Percentiles rank a stretch among this genome's conserved stretches.
Conservation (phyloP, 1,284 basidiomycete species). For the Ceratobasidium sp. region DNA sequence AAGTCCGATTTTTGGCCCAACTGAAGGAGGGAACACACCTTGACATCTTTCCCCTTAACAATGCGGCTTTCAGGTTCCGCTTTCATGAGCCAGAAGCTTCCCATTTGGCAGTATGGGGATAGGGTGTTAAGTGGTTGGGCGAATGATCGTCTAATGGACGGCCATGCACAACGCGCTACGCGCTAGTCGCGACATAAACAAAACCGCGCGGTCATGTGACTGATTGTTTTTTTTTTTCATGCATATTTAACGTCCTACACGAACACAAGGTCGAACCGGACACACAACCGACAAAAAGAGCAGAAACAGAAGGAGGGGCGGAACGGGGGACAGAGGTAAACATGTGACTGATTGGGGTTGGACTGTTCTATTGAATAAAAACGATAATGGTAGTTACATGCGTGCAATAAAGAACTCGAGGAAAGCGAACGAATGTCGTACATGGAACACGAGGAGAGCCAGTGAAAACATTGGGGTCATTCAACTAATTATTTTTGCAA, state of each 20-base stretch:
- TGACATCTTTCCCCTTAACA: conserved; percentile 90
- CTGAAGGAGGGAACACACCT: conserved; percentile 60
- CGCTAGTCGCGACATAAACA: background rate
- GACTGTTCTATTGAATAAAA: conserved; percentile 35
- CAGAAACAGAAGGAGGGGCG: no score
- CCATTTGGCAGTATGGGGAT: conserved; percentile 1
- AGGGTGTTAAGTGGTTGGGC: no score
- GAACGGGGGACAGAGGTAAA: no score
- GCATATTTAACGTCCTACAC: no score
- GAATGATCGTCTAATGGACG: no score
- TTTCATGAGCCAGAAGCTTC: conserved; percentile 80
- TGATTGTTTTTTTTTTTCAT: no score
- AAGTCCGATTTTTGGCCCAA: background rate
- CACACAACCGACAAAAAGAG: no score
- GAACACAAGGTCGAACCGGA: no score
- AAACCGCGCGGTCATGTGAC: background rate
- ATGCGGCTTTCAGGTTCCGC: conserved; percentile 88
- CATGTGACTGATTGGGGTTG: no score
- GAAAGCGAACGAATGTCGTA: conserved; percentile 23
- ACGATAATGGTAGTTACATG: conserved; percentile 21
- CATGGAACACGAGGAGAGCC: background rate
- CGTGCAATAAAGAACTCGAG: background rate
- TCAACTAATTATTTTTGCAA: conserved; percentile 37
- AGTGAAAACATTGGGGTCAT: background rate
- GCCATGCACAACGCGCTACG: background rate